Base-by-base conservation (phyloP, 148 eudicot species). In the Pharnaceum exiguum region DNA sequence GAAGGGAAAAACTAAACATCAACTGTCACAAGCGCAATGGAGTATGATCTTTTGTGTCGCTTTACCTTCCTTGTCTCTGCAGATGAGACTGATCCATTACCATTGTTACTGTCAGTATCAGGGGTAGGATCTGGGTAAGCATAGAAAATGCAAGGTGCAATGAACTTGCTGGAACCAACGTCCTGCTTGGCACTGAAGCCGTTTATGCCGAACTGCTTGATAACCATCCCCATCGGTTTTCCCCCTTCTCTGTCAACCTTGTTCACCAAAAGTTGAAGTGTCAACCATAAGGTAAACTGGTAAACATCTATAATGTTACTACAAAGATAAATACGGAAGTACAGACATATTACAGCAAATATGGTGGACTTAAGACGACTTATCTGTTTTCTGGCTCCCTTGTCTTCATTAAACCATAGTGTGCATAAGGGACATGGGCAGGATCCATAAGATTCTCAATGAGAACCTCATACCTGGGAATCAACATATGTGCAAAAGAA, bases 361-460 rank as follows among this genome's bases (percentile, higher is more conserved):
- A 18, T 16, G 19, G 46, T 16, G 16, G 17, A 42, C 19, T 16
- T 18, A 2, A 42, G 46, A 42, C 7, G 18, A 51, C 83, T 74
- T 75, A 78, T 76, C 84, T 81, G 51, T 55, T 59, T 54, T 77
- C 75, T 31, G 56, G 56, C 57, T 48, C 38, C 27, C 59, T 67
- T 7, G 49, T n/a, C 43, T 56, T 62, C 86, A 86, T 75, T 47
- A 86, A 68, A 51, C 85, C 83, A 52, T 86, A 71, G 74, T 86
- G 94, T 29, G 94, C 86, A 62, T 86, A 86, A 31, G 74, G 79
- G 71, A 82, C 82, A 70, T 86, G 94, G 66, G 94, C 73, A 54
- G 94, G 94, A 57, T 86, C 94, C 94, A 86, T 82, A 35, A 86
- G 86, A 78, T 86, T 86, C 70, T 86, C 94, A 31, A 67, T 80